Evolutionary conservation across 176 grass and related monocot genomes (phyloP).

Genomic region (Eragrostis nindensis): DNA sequence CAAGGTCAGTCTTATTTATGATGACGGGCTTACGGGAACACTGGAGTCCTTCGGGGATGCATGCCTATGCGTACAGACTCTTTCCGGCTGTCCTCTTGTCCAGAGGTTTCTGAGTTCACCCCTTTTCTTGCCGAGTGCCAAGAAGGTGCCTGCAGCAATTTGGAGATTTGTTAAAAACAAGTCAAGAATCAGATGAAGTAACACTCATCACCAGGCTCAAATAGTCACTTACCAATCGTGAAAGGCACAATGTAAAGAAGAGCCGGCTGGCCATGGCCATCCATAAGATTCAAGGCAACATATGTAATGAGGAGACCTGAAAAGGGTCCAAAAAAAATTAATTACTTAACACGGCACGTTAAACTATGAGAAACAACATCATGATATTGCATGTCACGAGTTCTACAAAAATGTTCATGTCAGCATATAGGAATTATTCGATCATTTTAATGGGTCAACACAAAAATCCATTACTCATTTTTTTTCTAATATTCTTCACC

Average conservation of each 20-base stretch:
- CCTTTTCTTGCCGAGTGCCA: conserved; percentile 68
- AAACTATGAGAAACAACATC: background rate
- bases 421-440: background rate
- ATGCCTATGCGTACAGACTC: conserved; percentile 66
- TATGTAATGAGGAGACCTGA: conserved; percentile 91
- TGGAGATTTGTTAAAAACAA: background rate
- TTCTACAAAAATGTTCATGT: no score
- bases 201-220: background rate
- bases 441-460: background rate
- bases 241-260: conserved; percentile 98
- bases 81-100: conserved; percentile 81
- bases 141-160: conserved; percentile 68
- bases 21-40: background rate
- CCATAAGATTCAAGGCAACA: conserved; percentile 96
- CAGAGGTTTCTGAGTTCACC: conserved; percentile 87
- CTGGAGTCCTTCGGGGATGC: conserved; percentile 33
- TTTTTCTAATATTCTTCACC: no score
- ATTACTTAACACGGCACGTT: no score
- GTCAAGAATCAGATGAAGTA: background rate
- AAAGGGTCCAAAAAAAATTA: background rate
- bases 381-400: background rate
- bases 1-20: conserved; percentile 9
- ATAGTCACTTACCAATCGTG: conserved; percentile 69
- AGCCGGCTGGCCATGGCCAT: conserved; percentile 92
- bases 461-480: background rate